Conservation (phyloP, 345 rosid genomes). For the Camelina neglecta region DNA sequence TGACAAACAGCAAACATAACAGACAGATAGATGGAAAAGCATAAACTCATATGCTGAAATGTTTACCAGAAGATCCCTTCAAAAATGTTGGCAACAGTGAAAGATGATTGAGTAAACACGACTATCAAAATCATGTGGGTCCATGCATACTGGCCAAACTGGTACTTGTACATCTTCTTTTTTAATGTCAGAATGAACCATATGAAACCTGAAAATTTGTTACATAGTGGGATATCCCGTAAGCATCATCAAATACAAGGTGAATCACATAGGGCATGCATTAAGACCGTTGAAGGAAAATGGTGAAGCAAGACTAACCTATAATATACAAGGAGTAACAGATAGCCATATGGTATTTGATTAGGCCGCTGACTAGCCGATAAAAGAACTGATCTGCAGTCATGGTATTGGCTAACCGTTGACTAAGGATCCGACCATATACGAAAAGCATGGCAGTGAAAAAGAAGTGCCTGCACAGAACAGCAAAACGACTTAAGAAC, state of each 20-base stretch:
- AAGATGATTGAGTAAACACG: constrained; percentile 95
- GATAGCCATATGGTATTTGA: constrained; percentile 91
- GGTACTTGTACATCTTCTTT: constrained; percentile 99
- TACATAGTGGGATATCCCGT: neutral
- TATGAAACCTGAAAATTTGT: constrained; percentile 70
- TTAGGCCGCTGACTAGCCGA: constrained; percentile 73
- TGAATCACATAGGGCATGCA: neutral
- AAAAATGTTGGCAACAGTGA: constrained; percentile 96
- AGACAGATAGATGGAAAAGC: neutral
- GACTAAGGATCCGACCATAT: constrained; percentile 94
- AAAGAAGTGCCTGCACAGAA: constrained; percentile 83
- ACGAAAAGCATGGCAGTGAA: constrained; percentile 96
- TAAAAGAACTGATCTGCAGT: constrained; percentile 80
- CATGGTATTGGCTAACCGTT: constrained; percentile 86
- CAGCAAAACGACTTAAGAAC: constrained; percentile 6
- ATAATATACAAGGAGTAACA: constrained; percentile 89
- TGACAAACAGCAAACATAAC: neutral
- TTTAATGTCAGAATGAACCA: constrained; percentile 97
- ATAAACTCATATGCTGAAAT: neutral
- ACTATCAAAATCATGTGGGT: constrained; percentile 98
- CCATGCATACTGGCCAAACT: constrained; percentile 99
- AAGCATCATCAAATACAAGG: constrained; percentile 23
- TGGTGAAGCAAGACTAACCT: constrained; percentile 57
- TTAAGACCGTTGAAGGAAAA: neutral
- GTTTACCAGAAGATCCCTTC: constrained; percentile 97